Base-by-base conservation (phyloP, 805 yeast species). In the Ogataea parapolymorpha region DNA sequence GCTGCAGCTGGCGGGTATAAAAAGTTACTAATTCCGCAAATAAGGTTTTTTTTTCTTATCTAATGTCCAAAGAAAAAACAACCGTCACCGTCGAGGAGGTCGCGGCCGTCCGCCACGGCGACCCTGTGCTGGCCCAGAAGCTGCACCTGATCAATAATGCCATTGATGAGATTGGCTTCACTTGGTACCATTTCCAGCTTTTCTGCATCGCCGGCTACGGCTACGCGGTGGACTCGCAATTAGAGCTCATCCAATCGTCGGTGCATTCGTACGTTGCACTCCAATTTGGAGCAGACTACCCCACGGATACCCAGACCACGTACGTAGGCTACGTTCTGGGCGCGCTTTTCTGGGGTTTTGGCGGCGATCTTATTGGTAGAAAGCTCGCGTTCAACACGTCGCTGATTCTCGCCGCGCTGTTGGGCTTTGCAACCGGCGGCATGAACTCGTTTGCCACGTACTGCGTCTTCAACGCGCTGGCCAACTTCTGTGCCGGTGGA, bases 111-210 rank as follows among this genome's bases (percentile, higher is more conserved):
- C 59, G 55, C 44, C 44, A 43, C 27, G 39, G 43, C 33, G 79
- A 74, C 46, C 46, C 43, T 4, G 67, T 62, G 3, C 53, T 72
- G 18, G 49, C 59, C 17, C 49, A 46, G 22, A 71, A 71, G 45
- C 65, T 70, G 60, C 58, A 50, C 31, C 54, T 72, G 9, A 54
- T 73, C 31, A 72, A 72, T 55, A 54, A 68, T 35, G 74, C 80
- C 14, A 64, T 75, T 46, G 77, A 75, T 49, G 77, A 75, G 49
- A 74, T 75, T 38, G 80, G 80, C 0, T 71, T 76, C 59, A 74
- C 81, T 3, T 66, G 70, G 60, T 72, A 68, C 79, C 22, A 74
- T 45, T 53, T 65, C 45, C 68, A 67, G 51, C 55, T 70, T 20
- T 70, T 72, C 52, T 64, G 65, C 42, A 49, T 74, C 5, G 71